These are phyloP conservation scores for Paralagenidium karlingii DNA, from an alignment of 352 stramenopile species.

Conservation along the genomic window DNA sequence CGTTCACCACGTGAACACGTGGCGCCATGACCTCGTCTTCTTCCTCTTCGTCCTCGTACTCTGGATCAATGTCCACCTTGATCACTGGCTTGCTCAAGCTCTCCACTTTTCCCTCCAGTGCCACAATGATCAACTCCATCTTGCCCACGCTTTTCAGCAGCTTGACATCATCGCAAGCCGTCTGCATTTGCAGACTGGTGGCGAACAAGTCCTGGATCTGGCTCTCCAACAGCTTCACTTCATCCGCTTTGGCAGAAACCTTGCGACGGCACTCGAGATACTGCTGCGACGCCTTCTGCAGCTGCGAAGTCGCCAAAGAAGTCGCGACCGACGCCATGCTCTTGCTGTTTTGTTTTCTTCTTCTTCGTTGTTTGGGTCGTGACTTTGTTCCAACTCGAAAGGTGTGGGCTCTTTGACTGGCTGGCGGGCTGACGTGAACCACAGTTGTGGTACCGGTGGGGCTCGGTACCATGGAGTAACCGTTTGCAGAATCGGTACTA, in stretches of 20 bases:
- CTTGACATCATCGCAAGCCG: constrained; percentile 20
- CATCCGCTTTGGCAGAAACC: constrained; percentile 66
- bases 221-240: constrained; percentile 57
- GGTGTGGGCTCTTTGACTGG: too few species aligned
- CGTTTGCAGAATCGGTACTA: too few species aligned
- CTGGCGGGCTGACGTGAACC: too few species aligned
- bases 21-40: constrained; percentile 14
- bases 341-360: too few species aligned
- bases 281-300: constrained; percentile 67
- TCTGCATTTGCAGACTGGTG: constrained; percentile 24
- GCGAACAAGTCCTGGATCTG: constrained; percentile 61
- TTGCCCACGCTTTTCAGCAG: constrained; percentile 33
- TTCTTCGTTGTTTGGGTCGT: too few species aligned
- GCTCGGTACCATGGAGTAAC: too few species aligned
- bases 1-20: constrained; percentile 39
- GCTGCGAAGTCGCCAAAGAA: constrained; percentile 32
- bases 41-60: constrained; percentile 50
- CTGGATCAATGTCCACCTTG: constrained; percentile 53
- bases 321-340: constrained; percentile 38
- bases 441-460: too few species aligned
- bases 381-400: too few species aligned
- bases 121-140: constrained; percentile 41
- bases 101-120: constrained; percentile 41
- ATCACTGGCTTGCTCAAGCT: constrained; percentile 22
- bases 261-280: constrained; percentile 72